Evolutionary conservation across 1,284 basidiomycete genomes (phyloP), one percentile per base, ranked within the genome.

Genomic region (Vanrija sp.): DNA sequence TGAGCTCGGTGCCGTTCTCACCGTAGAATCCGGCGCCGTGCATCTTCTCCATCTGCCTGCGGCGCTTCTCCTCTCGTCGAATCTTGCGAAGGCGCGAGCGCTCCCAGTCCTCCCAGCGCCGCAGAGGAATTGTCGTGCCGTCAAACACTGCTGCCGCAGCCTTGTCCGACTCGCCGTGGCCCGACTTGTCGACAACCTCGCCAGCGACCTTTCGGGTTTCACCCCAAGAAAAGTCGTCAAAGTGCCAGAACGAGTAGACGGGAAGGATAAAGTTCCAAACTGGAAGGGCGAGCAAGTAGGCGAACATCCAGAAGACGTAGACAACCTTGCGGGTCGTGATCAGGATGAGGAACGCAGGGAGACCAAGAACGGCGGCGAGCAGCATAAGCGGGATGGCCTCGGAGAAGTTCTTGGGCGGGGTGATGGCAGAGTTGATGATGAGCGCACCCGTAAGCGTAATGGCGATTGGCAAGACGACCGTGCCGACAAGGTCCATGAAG

Each of bases 31-130:
- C 79, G 24, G 83, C 83, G 4, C 72, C 72, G 47, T 66, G 68
- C 47, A 81, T 74, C 43, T 86, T 83, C 68, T 91, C 89, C 64
- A 94, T 82, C 31, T 95, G 86, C 65, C 80, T 79, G 63, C 87
- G 78, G 46, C 93, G 82, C 64, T 87, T 84, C 68, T 96, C 93
- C 68, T 97, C 94, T 4, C 96, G 85, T 62, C 84, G 85, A 41
- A 93, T 66, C 77, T 98, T 98, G 56, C 94, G 87, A 49, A 98
- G 79, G 35, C 95, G 83, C n/a, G 90, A 95, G 38, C 93, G 85
- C 74, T 99, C 96, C 96, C 96, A 99, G 68, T 98, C 96, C 76
- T 98, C 94, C 96, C 96, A 99, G 53, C 94, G 82, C 37, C 96
- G 85, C 67, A 98, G 78, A 0, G 96, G 93, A 23, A 98, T 84